Base-by-base conservation (phyloP, 805 yeast genomes). In the Ogataea pilisensis region DNA sequence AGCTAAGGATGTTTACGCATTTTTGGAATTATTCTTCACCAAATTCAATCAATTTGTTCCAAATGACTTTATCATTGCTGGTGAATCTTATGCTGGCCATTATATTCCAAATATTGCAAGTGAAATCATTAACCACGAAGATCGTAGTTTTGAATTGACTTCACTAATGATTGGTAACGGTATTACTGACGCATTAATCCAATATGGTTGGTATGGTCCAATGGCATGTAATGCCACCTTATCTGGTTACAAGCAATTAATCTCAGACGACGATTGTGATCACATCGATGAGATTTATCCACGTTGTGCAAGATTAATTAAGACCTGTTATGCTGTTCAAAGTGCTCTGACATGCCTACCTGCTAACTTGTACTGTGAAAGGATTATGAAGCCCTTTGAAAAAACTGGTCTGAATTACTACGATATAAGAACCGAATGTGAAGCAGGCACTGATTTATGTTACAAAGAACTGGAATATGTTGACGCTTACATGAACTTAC, bases 71-170 rank as follows among this genome's bases (percentile, higher is more conserved):
- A 95, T 88, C 63, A 85, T 89, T 60, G 83, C 96, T 33, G 96
- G 96, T 51, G 96, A 89, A 61, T 84, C 95, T 8, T 89, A 90
- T 57, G 96, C 91, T 16, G 96, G 97, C 37, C 95, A 88, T 59
- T 90, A 91, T 66, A 85, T 90, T 50, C 99, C 99, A 17, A 85
- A 76, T 8, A 85, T 89, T 64, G 95, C 95, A 7, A 61, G 76
- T 43, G 95, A 87, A 63, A 87, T 89, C 53, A 66, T 86, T 53
- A 68, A 76, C 30, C 87, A 85, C 55, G 70, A 75, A 19, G 60
- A 54, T 18, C 67, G 79, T 49, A 58, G 64, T 54, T 82, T 82
- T 65, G 74, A 84, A 54, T 72, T 87, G 54, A 70, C 82, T 5
- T 85, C 95, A 3, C 82, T 88, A 11, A 61, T 89, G 66, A 87